Evolutionary conservation across 129 eudicot species (phyloP).

Genomic region (Saussurea involucrata): DNA sequence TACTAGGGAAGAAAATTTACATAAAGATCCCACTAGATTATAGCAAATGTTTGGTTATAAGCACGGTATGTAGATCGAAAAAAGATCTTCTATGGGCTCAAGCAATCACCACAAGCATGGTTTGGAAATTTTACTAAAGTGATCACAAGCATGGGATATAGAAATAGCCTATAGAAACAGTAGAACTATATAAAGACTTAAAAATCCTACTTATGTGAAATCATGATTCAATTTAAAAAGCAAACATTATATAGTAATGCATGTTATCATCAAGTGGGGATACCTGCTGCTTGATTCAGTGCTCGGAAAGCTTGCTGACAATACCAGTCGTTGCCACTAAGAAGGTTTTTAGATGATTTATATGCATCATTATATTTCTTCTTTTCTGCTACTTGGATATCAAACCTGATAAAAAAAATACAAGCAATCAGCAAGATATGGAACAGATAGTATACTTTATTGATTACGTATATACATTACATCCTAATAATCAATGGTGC

Average conservation of each 20-base stretch:
- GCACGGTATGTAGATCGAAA: too few species aligned
- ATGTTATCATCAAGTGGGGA: conserved; percentile 5
- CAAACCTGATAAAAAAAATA: conserved; percentile 45
- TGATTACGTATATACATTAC: conserved; percentile 2
- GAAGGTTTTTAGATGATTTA: conserved; percentile 61
- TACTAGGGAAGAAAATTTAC: too few species aligned
- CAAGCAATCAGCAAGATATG: conserved; percentile 15
- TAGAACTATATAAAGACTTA: neutral
- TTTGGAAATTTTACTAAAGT: too few species aligned
- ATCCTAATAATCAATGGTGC: neutral
- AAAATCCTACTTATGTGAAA: neutral
- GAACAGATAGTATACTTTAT: conserved; percentile 8
- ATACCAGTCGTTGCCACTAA: conserved; percentile 89
- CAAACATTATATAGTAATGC: neutral
- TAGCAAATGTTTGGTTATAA: too few species aligned
- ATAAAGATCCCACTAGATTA: too few species aligned
- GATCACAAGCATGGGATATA: too few species aligned
- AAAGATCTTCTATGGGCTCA: too few species aligned
- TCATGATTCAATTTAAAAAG: neutral
- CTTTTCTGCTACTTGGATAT: conserved; percentile 80
- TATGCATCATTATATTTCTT: conserved; percentile 75
- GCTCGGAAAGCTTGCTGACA: conserved; percentile 96
- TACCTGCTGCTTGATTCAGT: conserved; percentile 98
- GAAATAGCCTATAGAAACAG: neutral
- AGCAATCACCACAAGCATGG: too few species aligned